Evolutionary conservation across 2,329 filamentous ascomycete genomes (phyloP).

Genomic region (Apiospora marii): DNA sequence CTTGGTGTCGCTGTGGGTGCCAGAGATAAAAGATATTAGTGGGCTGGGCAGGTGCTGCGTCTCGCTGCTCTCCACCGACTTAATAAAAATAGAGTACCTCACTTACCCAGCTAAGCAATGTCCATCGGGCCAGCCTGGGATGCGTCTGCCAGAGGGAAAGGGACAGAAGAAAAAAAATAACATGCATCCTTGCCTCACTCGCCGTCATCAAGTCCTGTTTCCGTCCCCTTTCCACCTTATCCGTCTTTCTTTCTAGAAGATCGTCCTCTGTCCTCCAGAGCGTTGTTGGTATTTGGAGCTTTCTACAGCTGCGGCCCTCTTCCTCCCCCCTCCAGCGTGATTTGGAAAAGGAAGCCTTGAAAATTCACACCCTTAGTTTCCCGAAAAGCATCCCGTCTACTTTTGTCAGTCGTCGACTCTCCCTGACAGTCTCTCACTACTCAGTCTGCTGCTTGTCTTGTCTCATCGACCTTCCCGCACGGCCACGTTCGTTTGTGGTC

Average conservation of each 20-base stretch:
- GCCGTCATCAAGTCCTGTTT: conserved; percentile 21
- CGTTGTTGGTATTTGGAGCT: conserved; percentile 17
- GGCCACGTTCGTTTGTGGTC: conserved; percentile 20
- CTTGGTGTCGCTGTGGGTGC: conserved; percentile 18
- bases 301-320: conserved; percentile 12
- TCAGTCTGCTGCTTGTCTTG: conserved; percentile 15
- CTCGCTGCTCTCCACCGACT: conserved; percentile 24
- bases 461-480: not conserved
- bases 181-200: conserved; percentile 22
- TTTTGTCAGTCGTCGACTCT: not conserved
- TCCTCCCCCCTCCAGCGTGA: not conserved
- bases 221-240: conserved; percentile 1
- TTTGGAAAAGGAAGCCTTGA: not conserved
- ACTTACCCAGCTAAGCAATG: conserved; percentile 9
- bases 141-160: conserved; percentile 22
- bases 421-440: conserved; percentile 10
- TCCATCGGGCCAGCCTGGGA: conserved; percentile 19
- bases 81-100: conserved; percentile 30
- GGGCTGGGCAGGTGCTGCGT: conserved; percentile 24
- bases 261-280: conserved; percentile 19
- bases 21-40: conserved; percentile 25
- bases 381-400: not conserved
- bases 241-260: conserved; percentile 22
- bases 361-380: not conserved
- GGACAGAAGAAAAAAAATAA: conserved; percentile 23